phyloP scores from a whole-genome alignment of 1,139 yeast genomes.

The Candida tropicalis region DNA sequence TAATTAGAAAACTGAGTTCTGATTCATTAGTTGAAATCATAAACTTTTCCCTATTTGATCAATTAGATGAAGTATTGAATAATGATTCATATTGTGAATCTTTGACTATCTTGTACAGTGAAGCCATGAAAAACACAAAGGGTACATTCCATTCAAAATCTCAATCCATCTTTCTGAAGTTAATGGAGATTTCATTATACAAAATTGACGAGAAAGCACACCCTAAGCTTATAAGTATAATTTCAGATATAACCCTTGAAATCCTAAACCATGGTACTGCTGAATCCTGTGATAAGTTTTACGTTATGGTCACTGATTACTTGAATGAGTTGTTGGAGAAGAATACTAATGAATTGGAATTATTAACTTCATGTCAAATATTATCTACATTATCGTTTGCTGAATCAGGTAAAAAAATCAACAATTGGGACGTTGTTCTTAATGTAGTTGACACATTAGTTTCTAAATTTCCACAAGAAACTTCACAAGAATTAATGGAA shows the following conservation, averaged over 20 bases:
- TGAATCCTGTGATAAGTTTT: constrained; percentile 54
- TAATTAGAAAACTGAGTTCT: constrained; percentile 68
- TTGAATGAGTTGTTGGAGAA: constrained; percentile 20
- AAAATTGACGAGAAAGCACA: constrained; percentile 16
- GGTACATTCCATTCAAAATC: constrained; percentile 78
- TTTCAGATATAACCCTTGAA: constrained; percentile 61
- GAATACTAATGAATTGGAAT: constrained; percentile 12
- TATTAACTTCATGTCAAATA: constrained; percentile 29
- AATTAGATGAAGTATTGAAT: constrained; percentile 30
- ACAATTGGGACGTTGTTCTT: constrained; percentile 41
- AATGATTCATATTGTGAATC: constrained; percentile 56
- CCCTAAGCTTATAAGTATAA: constrained; percentile 37
- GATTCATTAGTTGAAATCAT: constrained; percentile 52
- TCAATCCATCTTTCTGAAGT: constrained; percentile 45
- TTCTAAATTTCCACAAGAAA: constrained; percentile 11
- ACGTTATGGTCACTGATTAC: constrained; percentile 34
- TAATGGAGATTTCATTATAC: constrained; percentile 41
- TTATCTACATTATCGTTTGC: constrained; percentile 55
- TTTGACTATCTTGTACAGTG: constrained; percentile 64
- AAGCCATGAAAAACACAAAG: constrained; percentile 72
- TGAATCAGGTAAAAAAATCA: constrained; percentile 67
- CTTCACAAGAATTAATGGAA: constrained; percentile 23
- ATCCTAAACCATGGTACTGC: constrained; percentile 64
- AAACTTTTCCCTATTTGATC: constrained; percentile 52
- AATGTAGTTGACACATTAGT: constrained; percentile 19